These are phyloP conservation scores for Rosellinia necatrix DNA, from an alignment of 2,329 filamentous ascomycete species.

Conservation along the genomic window DNA sequence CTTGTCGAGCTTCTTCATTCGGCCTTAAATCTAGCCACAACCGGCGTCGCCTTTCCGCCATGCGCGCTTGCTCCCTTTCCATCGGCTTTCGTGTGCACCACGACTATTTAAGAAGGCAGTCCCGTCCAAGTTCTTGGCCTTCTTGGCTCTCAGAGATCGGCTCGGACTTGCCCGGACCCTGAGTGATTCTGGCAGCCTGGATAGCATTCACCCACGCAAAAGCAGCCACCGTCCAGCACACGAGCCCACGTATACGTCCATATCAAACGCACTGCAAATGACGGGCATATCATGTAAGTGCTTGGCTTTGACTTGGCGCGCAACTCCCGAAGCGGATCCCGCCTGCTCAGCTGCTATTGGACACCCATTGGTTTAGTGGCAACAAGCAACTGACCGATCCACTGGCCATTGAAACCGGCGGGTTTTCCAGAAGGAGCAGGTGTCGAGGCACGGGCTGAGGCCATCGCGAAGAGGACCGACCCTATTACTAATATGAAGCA, in stretches of 20 bases:
- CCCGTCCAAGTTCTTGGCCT: conserved; percentile 13
- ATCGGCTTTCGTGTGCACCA: conserved; percentile 10
- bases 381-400: neutral
- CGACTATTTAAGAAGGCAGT: conserved; percentile 18
- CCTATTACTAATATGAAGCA: neutral
- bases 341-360: neutral
- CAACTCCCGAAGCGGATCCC: conserved; percentile 7
- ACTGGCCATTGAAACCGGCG: neutral
- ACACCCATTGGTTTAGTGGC: neutral
- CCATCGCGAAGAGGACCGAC: neutral
- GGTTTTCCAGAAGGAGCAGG: conserved; percentile 11
- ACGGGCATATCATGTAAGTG: neutral
- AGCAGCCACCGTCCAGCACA: too few species aligned
- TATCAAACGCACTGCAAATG: conserved; percentile 2
- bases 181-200: too few species aligned
- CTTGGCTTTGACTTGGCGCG: conserved; percentile 15
- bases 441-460: neutral
- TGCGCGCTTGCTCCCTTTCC: neutral
- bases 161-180: neutral
- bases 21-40: conserved; percentile 4
- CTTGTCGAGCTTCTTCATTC: conserved; percentile 20
- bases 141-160: conserved; percentile 13
- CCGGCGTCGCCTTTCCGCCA: conserved; percentile 2
- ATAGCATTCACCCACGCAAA: too few species aligned
- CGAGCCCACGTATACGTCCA: neutral